Base-by-base conservation (phyloP, 2,329 filamentous ascomycete genomes). In the Penicillium palitans region DNA sequence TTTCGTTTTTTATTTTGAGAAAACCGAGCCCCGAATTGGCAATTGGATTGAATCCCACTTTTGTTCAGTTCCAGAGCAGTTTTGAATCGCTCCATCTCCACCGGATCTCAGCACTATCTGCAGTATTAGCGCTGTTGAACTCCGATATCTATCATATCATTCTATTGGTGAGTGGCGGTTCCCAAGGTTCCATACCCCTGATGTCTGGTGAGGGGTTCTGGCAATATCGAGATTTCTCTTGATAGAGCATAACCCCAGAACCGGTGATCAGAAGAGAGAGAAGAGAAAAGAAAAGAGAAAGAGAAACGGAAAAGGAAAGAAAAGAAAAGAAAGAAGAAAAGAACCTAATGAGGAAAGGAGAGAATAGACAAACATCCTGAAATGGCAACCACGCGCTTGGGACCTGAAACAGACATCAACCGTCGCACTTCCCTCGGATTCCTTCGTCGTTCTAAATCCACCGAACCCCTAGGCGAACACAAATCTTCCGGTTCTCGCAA, bases 401-500 rank as follows among this genome's bases (percentile, higher is more conserved):
- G 15, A n/a, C 47, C 54, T 39, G 54, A 57, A 39, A 40, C 55
- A 24, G 50, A 50, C 33, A n/a, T 53, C 65, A 72, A 59, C 66
- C 79, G 80, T 66, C 78, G 80, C 60, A 77, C 81, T 44, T 82
- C 80, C 52, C 76, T 84, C 58, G 81, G 81, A 31, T 83, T 90
- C 70, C 81, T 90, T 62, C 83, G 86, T 75, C 84, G 87, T 66
- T 84, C 83, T 72, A 90, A 89, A 72, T 89, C 87, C 58, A 83
- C 83, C 60, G 87, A 90, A 61, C 74, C 71, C 64, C 73, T 89
- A 58, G 82, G 81, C 66, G 84, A 84, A 66, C 80, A 79, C 63
- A 80, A 79, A 74, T 47, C 68, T 50, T 66, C 67, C 42, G 72
- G 69, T 66, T 66, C 67, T 44, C 73, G 69, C 67, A 77, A 73